Percentiles rank a stretch among this genome's conserved stretches.
These are phyloP conservation scores for Suillus plorans DNA, from an alignment of 768 basidiomycete genomes.

Conservation along the genomic window DNA sequence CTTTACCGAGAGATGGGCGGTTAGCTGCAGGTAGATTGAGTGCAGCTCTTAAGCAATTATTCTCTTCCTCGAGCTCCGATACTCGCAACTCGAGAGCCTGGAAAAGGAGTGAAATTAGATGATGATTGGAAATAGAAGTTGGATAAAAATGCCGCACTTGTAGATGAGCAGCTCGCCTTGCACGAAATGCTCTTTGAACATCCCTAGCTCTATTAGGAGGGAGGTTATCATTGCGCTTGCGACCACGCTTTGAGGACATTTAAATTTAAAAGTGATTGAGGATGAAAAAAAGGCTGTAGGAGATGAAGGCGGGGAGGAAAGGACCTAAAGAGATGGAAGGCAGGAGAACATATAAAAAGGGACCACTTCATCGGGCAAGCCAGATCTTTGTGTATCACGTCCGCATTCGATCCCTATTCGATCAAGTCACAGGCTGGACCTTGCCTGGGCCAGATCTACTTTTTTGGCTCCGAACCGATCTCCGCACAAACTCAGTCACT, in stretches of 20 bases:
- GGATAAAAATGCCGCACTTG: conserved; percentile 49
- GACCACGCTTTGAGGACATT: conserved; percentile 87
- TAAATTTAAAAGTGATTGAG: conserved; percentile 11
- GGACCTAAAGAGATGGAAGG: conserved; percentile 32
- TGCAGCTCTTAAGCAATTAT: conserved; percentile 66
- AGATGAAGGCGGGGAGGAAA: conserved; percentile 32
- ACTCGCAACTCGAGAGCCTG: conserved; percentile 84
- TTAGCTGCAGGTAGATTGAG: conserved; percentile 74
- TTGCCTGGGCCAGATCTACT: conserved; percentile 31
- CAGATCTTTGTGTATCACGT: conserved; percentile 36
- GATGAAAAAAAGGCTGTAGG: conserved; percentile 16
- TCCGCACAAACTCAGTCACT: conserved; percentile 27
- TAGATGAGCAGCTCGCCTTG: conserved; percentile 84
- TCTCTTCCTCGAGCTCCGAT: conserved; percentile 82
- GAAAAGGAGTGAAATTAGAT: conserved; percentile 29
- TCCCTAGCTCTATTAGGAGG: conserved; percentile 76
- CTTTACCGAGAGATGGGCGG: conserved; percentile 73
- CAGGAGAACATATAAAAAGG: conserved; percentile 40
- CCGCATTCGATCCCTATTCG: conserved; percentile 34
- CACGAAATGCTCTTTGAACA: conserved; percentile 87
- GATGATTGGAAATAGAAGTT: conserved; percentile 41
- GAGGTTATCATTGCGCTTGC: conserved; percentile 69
- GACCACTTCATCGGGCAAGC: conserved; percentile 32
- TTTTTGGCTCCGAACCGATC: conserved; percentile 25
- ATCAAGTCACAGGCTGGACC: conserved; percentile 30